Conservation (phyloP, 805 yeast genomes). For the Hermanozyma aechmeae region DNA sequence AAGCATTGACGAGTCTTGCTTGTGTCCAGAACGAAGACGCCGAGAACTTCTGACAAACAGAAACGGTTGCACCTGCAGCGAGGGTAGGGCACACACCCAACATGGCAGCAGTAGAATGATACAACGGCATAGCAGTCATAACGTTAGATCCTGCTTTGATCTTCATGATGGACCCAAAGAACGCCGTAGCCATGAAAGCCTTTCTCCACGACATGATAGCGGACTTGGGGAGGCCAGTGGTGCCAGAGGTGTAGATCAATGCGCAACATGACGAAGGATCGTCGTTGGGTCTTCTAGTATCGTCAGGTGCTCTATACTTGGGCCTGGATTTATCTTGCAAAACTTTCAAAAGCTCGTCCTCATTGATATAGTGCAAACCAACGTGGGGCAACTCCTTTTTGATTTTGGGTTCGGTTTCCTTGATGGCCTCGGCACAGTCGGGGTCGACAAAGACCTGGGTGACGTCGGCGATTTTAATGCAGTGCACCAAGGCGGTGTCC, state of each 20-base stretch:
- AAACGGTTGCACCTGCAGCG: conserved; percentile 61
- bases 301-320: conserved; percentile 45
- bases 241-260: conserved; percentile 85
- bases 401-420: conserved; percentile 36
- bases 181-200: conserved; percentile 55
- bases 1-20: conserved; percentile 58
- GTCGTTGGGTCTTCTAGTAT: conserved; percentile 48
- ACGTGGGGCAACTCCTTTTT: conserved; percentile 26
- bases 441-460: conserved; percentile 66
- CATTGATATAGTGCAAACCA: conserved; percentile 42
- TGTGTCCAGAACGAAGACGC: conserved; percentile 87
- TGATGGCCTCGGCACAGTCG: conserved; percentile 46
- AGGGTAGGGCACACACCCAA: conserved; percentile 70
- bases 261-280: conserved; percentile 56
- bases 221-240: conserved; percentile 91
- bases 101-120: conserved; percentile 90
- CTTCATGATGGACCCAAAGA: conserved; percentile 64
- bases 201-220: conserved; percentile 92
- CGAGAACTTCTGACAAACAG: conserved; percentile 74
- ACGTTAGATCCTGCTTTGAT: conserved; percentile 47
- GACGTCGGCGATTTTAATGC: conserved; percentile 61
- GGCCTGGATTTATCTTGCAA: conserved; percentile 32
- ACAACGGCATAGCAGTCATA: conserved; percentile 90
- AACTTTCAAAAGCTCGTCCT: conserved; percentile 36
- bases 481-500: conserved; percentile 71